Evolutionary conservation across 1,139 yeast species (phyloP), one percentile per base, ranked within the genome.

Genomic region (Kodamaea sp.): DNA sequence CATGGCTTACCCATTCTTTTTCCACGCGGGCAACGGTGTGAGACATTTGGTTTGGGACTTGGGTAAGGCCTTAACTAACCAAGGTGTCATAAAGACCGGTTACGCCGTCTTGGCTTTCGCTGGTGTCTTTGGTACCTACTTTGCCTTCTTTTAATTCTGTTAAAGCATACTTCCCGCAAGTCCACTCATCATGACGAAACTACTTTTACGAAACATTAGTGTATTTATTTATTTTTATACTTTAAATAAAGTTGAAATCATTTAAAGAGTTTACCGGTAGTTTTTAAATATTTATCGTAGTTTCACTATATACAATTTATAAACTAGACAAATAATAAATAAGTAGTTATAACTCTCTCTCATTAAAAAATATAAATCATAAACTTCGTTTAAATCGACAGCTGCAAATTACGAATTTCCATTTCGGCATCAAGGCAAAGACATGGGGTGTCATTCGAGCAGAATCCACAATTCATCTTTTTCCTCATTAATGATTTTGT

Each of bases 41-140:
- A 86, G 98, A 77, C 98, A 92, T 64, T 70, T 90, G 67, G 58
- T 87, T 42, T 92, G 97, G 97, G 97, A 92, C 63, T 62, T 80
- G 40, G 95, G 95, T 58, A 73, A 69, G 52, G 87, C 84, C 63
- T 77, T 90, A 62, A 75, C 89, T 47, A 56, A 86, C 51, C 78
- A 82, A 60, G 97, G 95, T 52, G 97, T 94, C 45, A 85, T 85
- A 78, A 79, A 85, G 68, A 89, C 97, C 35, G 97, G 97, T 48
- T 88, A 88, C 65, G 69, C 78, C 38, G 96, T 89, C 24, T 63
- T 89, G 47, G 97, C 81, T 28, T 69, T 78, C 52, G 70, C 95
- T 36, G 84, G 83, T 24, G 53, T 84, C 38, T 57, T 81, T 25
- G 88, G 95, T 37, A 55, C 87, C 26, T 76, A 67, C 61, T 68